Conservation (phyloP, 1,284 basidiomycete species). For the Caloboletus inedulis region DNA sequence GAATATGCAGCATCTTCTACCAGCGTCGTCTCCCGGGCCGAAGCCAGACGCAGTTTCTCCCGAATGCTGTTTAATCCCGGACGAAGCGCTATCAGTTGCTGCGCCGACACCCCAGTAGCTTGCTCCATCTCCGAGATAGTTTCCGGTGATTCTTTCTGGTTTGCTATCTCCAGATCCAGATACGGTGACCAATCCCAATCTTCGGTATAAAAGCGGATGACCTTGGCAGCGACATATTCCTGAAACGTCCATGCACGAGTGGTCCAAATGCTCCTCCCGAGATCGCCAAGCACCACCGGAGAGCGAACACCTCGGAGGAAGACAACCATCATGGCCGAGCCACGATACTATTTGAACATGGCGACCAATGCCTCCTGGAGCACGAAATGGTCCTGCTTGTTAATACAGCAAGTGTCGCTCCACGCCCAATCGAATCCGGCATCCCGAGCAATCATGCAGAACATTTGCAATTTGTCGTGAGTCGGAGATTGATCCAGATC, state of each 20-base stretch:
- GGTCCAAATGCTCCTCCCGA: neutral
- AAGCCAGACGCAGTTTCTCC: conserved; percentile 16
- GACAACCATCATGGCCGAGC: neutral
- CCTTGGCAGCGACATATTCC: conserved; percentile 8
- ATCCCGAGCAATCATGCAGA: neutral
- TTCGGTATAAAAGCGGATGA: conserved; percentile 11
- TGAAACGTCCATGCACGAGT: conserved; percentile 1
- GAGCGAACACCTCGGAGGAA: neutral
- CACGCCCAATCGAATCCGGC: neutral
- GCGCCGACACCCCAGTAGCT: neutral
- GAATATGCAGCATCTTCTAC: conserved; percentile 18
- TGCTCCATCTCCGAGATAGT: conserved; percentile 7
- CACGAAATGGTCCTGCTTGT: neutral
- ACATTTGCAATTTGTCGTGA: neutral
- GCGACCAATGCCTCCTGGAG: neutral
- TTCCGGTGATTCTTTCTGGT: conserved; percentile 12
- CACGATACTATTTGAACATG: neutral
- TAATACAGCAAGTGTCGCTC: conserved; percentile 2
- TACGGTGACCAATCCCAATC: conserved; percentile 20
- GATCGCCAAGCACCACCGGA: neutral
- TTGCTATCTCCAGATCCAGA: conserved; percentile 4
- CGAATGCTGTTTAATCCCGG: conserved; percentile 7
- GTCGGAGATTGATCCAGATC: neutral
- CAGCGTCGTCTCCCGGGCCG: conserved; percentile 7
- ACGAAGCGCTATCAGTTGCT: neutral